A percentile compares a stretch with the other conserved stretches of the same genome.
phyloP scores from a whole-genome alignment of 305 asterid species.

The Rubia balearica region DNA sequence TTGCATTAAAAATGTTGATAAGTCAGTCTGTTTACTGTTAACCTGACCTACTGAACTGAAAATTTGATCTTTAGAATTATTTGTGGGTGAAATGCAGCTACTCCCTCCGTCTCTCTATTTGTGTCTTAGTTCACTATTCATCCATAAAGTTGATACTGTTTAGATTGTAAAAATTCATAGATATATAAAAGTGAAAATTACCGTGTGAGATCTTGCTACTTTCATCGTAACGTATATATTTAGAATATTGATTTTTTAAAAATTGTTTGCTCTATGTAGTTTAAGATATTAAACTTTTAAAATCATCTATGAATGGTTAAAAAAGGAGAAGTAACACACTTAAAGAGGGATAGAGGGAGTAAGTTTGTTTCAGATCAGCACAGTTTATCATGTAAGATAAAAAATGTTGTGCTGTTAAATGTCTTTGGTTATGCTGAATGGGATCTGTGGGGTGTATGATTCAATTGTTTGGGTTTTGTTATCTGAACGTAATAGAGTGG shows the following conservation, averaged over 20 bases:
- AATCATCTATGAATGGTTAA: too few species aligned
- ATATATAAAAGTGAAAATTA: too few species aligned
- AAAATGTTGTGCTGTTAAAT: neutral
- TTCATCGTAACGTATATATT: too few species aligned
- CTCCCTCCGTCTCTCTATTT: too few species aligned
- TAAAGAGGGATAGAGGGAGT: too few species aligned
- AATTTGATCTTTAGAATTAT: neutral
- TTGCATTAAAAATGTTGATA: neutral
- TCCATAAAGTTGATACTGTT: too few species aligned
- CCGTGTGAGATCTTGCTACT: too few species aligned
- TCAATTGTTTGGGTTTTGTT: neutral
- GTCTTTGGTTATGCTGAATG: neutral
- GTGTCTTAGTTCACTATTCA: too few species aligned
- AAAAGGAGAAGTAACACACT: too few species aligned
- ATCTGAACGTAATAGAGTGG: neutral
- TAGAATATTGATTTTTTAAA: too few species aligned
- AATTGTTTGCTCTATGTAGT: neutral
- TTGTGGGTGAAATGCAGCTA: neutral
- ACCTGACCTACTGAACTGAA: neutral
- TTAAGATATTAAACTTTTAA: too few species aligned
- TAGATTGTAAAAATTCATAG: too few species aligned
- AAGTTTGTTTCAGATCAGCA: neutral
- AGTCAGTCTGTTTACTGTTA: neutral
- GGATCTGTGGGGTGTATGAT: neutral
- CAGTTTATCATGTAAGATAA: neutral